Conservation (phyloP, 371 early-diverging fungal species). For the Mucor piriformis region DNA sequence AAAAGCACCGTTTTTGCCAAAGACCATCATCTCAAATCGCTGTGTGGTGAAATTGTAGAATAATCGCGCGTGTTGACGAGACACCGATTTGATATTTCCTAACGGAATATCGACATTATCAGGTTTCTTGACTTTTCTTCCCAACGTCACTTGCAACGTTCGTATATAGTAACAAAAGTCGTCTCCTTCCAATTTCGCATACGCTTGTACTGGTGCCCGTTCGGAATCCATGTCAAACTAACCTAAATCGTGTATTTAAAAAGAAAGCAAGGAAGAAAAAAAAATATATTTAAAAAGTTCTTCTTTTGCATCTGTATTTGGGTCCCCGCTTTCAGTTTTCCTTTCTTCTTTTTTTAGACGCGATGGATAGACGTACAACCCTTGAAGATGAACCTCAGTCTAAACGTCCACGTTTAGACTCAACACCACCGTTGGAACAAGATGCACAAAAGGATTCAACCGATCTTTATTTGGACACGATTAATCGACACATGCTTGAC, state of each 20-base stretch:
- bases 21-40: slow-evolving; percentile 80
- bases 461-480: slow-evolving; percentile 64
- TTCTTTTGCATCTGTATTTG: background rate
- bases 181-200: slow-evolving; percentile 87
- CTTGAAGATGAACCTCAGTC: slow-evolving; percentile 33
- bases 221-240: background rate
- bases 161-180: slow-evolving; percentile 83
- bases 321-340: background rate
- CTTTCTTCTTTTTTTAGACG: background rate
- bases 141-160: slow-evolving; percentile 78
- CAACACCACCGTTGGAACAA: background rate
- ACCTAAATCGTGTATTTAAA: background rate
- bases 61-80: slow-evolving; percentile 80
- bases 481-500: slow-evolving; percentile 90
- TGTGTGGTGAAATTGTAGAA: slow-evolving; percentile 81
- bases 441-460: slow-evolving; percentile 18
- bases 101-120: slow-evolving; percentile 79
- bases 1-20: slow-evolving; percentile 88
- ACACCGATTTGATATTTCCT: slow-evolving; percentile 81
- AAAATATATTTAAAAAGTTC: too few relatives aligned
- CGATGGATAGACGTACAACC: background rate
- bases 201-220: slow-evolving; percentile 87
- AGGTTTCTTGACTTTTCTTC: slow-evolving; percentile 63
- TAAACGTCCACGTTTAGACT: slow-evolving; percentile 36
- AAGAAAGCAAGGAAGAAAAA: too few relatives aligned